Percentiles rank a stretch among this genome's conserved stretches.
phyloP scores from a whole-genome alignment of 805 yeast genomes.

The Soucietia sequanensis region DNA sequence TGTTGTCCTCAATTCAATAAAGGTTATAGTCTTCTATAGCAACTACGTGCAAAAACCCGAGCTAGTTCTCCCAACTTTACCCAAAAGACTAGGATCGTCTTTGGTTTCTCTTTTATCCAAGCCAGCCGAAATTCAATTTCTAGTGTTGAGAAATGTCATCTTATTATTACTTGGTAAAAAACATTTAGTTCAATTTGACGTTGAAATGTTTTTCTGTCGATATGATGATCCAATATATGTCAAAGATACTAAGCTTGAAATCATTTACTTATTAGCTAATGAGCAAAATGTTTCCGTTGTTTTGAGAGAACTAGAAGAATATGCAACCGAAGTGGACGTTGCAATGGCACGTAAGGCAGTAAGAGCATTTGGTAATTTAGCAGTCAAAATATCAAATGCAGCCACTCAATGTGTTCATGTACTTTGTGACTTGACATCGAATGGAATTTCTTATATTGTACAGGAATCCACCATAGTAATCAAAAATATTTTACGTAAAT shows the following conservation, averaged over 20 bases:
- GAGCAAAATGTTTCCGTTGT: constrained; percentile 59
- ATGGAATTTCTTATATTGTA: constrained; percentile 68
- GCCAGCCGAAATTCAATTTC: constrained; percentile 80
- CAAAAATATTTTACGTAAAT: constrained; percentile 72
- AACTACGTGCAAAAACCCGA: constrained; percentile 66
- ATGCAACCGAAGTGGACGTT: constrained; percentile 83
- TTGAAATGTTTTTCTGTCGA: constrained; percentile 77
- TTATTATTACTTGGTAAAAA: constrained; percentile 67
- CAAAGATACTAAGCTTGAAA: constrained; percentile 86
- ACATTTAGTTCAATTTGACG: constrained; percentile 59
- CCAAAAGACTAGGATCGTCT: constrained; percentile 64
- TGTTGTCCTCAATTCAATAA: constrained; percentile 74
- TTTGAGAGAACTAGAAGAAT: constrained; percentile 74
- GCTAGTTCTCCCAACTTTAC: constrained; percentile 52
- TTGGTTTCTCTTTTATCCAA: constrained; percentile 67
- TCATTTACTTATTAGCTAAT: constrained; percentile 75
- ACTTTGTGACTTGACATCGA: constrained; percentile 56
- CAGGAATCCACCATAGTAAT: constrained; percentile 80
- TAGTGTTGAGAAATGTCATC: constrained; percentile 78
- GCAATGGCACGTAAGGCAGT: constrained; percentile 87
- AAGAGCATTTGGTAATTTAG: constrained; percentile 85
- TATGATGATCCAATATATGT: constrained; percentile 85
- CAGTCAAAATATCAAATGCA: constrained; percentile 66
- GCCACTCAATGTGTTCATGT: constrained; percentile 65
- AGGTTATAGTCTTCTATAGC: constrained; percentile 66